phyloP scores from a whole-genome alignment of 1,284 basidiomycete species.

The Rhodotorula sp. region DNA sequence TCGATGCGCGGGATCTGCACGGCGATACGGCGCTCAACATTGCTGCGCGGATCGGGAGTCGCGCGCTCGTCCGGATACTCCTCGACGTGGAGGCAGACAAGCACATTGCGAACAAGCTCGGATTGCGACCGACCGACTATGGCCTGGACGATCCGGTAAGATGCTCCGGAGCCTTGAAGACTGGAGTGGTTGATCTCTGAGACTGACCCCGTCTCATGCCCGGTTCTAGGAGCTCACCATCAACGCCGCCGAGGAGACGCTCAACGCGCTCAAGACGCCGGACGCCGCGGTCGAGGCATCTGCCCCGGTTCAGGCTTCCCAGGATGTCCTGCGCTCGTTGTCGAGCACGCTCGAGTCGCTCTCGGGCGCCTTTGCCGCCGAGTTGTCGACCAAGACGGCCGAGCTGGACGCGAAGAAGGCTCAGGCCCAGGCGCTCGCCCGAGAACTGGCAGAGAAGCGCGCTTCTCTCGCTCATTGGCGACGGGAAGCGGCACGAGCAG shows the following conservation, averaged over 20 bases:
- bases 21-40: constrained; percentile 96
- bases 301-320: constrained; percentile 64
- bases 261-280: constrained; percentile 2
- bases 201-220: constrained; percentile 47
- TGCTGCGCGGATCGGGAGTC: constrained; percentile 89
- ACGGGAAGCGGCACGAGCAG: constrained; percentile 67
- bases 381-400: constrained; percentile 84
- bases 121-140: constrained; percentile 88
- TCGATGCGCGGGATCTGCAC: constrained; percentile 92
- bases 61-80: constrained; percentile 79
- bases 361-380: constrained; percentile 72
- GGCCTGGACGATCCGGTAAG: constrained; percentile 74
- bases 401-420: constrained; percentile 72
- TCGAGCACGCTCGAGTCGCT: constrained; percentile 76
- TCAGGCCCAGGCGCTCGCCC: constrained; percentile 82
- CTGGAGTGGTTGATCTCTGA: background rate
- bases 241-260: constrained; percentile 61
- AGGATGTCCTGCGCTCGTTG: constrained; percentile 87
- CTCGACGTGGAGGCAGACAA: constrained; percentile 93
- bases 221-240: constrained; percentile 52
- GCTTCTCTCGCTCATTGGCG: constrained; percentile 77
- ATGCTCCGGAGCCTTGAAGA: background rate
- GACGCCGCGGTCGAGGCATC: background rate
- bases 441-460: constrained; percentile 83
- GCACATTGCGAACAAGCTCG: constrained; percentile 87